Evolutionary conservation across 768 basidiomycete genomes (phyloP).

Genomic region (Psilocybe cubensis): DNA sequence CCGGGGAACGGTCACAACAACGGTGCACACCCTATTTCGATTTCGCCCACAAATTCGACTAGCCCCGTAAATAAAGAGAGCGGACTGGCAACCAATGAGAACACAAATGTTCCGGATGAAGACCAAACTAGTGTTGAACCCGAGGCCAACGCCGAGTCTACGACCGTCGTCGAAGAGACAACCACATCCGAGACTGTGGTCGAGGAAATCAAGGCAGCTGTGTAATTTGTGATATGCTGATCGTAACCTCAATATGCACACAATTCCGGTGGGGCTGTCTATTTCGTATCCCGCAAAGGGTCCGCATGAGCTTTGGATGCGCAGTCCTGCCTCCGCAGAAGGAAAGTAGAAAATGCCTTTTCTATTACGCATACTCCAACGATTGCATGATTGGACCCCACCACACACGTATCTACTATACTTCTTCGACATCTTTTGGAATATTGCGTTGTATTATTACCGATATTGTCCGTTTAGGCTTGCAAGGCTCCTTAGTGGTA

Average conservation of each 20-base stretch:
- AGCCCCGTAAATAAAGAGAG: conserved; percentile 71
- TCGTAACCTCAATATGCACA: conserved; percentile 8
- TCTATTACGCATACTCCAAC: conserved; percentile 24
- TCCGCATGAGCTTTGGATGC: conserved; percentile 16
- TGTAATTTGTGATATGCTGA: conserved; percentile 7
- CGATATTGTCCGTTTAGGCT: conserved; percentile 23
- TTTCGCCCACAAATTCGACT: conserved; percentile 75
- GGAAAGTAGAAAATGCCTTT: conserved; percentile 12
- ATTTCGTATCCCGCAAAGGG: conserved; percentile 19
- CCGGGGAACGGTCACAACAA: conserved; percentile 49
- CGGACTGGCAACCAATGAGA: conserved; percentile 44
- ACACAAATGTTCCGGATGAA: conserved; percentile 32
- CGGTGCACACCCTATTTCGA: conserved; percentile 62
- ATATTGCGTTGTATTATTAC: conserved; percentile 39
- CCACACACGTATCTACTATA: conserved; percentile 30
- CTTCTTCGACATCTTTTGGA: conserved; percentile 39
- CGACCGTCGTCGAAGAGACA: background rate
- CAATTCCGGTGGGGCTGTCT: conserved; percentile 17
- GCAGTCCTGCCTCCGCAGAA: conserved; percentile 13
- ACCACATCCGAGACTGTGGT: background rate
- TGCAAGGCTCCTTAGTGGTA: conserved; percentile 15
- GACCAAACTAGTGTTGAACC: conserved; percentile 19
- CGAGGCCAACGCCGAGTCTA: conserved; percentile 1
- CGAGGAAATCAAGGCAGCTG: conserved; percentile 12
- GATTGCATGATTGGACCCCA: conserved; percentile 20